These are phyloP conservation scores for Xylariaceae sp. DNA, from an alignment of 2,329 filamentous ascomycete species.

Conservation along the genomic window DNA sequence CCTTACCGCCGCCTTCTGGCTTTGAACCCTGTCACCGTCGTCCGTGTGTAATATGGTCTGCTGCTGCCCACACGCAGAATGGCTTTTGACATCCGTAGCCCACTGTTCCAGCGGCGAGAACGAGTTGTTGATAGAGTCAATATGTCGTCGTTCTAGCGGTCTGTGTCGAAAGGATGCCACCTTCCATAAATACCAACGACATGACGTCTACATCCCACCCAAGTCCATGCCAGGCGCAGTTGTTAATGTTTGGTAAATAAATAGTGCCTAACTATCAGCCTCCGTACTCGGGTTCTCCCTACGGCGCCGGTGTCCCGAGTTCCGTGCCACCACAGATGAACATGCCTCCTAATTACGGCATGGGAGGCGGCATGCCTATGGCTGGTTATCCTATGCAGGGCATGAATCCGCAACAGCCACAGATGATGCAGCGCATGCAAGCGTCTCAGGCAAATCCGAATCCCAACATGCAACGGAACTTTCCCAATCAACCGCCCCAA, in stretches of 20 bases:
- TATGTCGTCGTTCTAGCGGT: not conserved
- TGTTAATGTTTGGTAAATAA: conserved; percentile 31
- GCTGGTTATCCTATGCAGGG: conserved; percentile 56
- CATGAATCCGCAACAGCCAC: conserved; percentile 42
- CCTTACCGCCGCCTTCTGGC: conserved; percentile 14
- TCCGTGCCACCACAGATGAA: conserved; percentile 49
- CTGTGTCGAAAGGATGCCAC: conserved; percentile 10
- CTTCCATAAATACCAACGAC: conserved; percentile 6
- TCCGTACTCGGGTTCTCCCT: conserved; percentile 57
- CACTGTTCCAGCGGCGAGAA: conserved; percentile 12
- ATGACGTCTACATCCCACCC: conserved; percentile 12
- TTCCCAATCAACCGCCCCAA: conserved; percentile 36
- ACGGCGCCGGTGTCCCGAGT: conserved; percentile 51
- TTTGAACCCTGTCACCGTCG: conserved; percentile 3
- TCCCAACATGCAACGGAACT: conserved; percentile 38
- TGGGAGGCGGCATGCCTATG: conserved; percentile 49
- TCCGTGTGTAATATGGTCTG: conserved; percentile 14
- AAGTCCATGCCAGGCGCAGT: conserved; percentile 11
- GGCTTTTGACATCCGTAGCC: conserved; percentile 16
- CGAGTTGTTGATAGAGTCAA: conserved; percentile 3
- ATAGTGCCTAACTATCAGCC: conserved; percentile 56
- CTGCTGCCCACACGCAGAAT: conserved; percentile 13
- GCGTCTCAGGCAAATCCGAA: conserved; percentile 34
- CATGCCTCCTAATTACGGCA: conserved; percentile 54
- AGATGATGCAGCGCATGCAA: conserved; percentile 46